These are phyloP conservation scores for Alternaria metachromatica DNA, from an alignment of 2,329 filamentous ascomycete species.

Conservation along the genomic window DNA sequence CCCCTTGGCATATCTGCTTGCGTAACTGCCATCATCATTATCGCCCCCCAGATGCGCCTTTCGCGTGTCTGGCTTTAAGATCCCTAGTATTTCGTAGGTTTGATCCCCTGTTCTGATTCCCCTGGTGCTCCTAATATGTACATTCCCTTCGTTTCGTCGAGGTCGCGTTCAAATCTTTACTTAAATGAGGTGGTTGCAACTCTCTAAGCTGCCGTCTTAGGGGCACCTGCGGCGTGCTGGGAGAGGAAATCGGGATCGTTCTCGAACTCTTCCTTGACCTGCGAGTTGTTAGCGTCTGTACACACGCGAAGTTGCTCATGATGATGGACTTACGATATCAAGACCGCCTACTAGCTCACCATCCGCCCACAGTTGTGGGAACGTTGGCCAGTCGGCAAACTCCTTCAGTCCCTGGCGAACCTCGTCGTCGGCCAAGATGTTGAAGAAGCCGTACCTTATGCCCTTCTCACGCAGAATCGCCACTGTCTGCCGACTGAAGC, in stretches of 20 bases:
- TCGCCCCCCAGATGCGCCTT: background rate
- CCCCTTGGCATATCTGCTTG: background rate
- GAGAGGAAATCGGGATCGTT: constrained; percentile 83
- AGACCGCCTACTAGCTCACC: constrained; percentile 92
- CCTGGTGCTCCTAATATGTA: background rate
- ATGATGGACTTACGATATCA: constrained; percentile 78
- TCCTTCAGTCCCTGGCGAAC: constrained; percentile 96
- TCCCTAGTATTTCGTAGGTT: background rate
- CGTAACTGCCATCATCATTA: background rate
- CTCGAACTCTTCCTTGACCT: constrained; percentile 94
- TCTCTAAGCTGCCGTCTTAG: constrained; percentile 7
- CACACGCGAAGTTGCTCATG: background rate
- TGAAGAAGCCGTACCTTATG: constrained; percentile 98
- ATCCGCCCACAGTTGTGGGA: constrained; percentile 90
- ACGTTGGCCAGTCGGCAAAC: constrained; percentile 98
- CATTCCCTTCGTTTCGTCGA: background rate
- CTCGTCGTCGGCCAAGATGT: constrained; percentile 96
- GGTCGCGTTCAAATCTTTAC: background rate
- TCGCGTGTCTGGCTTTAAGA: background rate
- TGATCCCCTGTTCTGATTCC: background rate
- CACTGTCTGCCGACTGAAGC: constrained; percentile 91
- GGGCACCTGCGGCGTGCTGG: constrained; percentile 63
- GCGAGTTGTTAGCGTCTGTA: constrained; percentile 27
- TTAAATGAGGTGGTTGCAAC: background rate
- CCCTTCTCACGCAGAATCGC: constrained; percentile 84